Conservation (phyloP, 2,329 filamentous ascomycete species). For the Trichoderma brevicompactum region DNA sequence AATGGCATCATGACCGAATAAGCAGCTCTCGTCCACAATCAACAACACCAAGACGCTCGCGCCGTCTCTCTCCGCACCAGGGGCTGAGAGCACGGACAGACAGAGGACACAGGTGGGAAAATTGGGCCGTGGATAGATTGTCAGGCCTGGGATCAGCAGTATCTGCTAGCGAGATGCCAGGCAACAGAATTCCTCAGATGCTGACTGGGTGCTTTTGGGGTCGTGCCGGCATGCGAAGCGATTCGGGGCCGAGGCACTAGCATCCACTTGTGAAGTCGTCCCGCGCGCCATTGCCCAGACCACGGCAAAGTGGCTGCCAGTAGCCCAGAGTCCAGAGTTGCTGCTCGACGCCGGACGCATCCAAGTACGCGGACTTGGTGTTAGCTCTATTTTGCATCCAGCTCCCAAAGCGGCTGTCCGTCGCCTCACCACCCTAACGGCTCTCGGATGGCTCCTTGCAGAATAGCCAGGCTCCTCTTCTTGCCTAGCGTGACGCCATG, state of each 20-base stretch:
- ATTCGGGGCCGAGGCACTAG: constrained; percentile 10
- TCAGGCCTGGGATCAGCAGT: constrained; percentile 15
- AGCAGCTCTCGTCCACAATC: background rate
- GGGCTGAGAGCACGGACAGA: background rate
- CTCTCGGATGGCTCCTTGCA: constrained; percentile 16
- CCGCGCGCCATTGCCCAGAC: constrained; percentile 17
- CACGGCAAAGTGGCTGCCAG: constrained; percentile 4
- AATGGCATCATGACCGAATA: background rate
- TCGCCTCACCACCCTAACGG: constrained; percentile 4
- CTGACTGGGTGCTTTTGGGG: constrained; percentile 35
- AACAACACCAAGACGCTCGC: background rate
- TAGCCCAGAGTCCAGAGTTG: background rate
- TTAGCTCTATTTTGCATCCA: background rate
- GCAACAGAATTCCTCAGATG: constrained; percentile 40
- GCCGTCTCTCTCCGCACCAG: background rate
- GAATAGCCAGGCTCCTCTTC: constrained; percentile 1
- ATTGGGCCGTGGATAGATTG: constrained; percentile 1
- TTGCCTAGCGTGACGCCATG: constrained; percentile 13
- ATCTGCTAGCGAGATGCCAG: constrained; percentile 31
- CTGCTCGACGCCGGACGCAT: background rate
- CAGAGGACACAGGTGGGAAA: constrained; percentile 1
- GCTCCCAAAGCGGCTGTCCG: background rate
- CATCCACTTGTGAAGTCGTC: constrained; percentile 18
- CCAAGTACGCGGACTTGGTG: background rate
- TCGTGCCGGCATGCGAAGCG: constrained; percentile 17